These are phyloP conservation scores for Eurotiales sp. DNA, from an alignment of 2,329 filamentous ascomycete genomes.

Conservation along the genomic window DNA sequence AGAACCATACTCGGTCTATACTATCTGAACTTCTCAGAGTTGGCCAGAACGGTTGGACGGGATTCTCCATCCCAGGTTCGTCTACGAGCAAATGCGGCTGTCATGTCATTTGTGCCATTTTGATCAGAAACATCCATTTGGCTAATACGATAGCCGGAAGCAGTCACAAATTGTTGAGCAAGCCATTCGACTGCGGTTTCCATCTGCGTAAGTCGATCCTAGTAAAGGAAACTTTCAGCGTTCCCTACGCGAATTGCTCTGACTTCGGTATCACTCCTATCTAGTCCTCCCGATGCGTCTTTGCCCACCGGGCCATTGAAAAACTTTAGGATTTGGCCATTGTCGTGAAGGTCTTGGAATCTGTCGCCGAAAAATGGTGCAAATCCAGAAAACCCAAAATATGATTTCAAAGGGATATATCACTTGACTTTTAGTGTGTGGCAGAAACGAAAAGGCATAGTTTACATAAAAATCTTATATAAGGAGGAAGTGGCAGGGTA, in stretches of 20 bases:
- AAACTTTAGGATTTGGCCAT: not conserved
- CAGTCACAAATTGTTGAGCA: conserved; percentile 2
- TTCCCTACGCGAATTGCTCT: not conserved
- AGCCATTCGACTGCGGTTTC: conserved; percentile 7
- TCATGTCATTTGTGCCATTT: not conserved
- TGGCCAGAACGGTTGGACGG: not conserved
- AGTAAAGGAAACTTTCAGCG: conserved; percentile 4
- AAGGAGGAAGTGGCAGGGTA: too few species aligned
- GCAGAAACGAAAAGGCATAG: too few species aligned
- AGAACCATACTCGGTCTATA: conserved; percentile 3
- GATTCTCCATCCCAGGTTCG: conserved; percentile 5
- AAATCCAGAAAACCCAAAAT: too few species aligned
- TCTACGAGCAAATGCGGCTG: conserved; percentile 1
- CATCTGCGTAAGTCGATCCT: not conserved
- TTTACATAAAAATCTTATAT: too few species aligned
- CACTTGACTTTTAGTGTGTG: not conserved
- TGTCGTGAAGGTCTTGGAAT: not conserved
- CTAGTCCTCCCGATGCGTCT: conserved; percentile 3
- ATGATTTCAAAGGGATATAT: too few species aligned
- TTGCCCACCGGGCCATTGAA: conserved; percentile 3
- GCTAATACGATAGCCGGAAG: conserved; percentile 1
- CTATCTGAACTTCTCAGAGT: conserved; percentile 1
- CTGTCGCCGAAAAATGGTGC: not conserved
- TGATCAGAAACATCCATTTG: conserved; percentile 1
- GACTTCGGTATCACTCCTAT: not conserved